Conservation (phyloP, 441 rosid species). For the Oxalis stricta region DNA sequence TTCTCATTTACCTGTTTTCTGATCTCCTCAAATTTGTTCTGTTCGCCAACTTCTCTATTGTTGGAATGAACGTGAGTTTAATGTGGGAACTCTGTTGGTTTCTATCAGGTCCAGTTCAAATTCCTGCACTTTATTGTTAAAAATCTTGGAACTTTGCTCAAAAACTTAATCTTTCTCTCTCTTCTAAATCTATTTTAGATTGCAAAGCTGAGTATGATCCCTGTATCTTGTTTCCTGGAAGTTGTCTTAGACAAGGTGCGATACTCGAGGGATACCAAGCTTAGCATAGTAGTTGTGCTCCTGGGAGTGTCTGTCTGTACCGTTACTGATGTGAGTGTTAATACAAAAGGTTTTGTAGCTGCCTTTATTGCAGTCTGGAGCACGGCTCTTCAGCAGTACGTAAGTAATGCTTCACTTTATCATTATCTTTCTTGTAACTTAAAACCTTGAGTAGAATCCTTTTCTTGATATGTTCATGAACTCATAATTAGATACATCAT, state of each 20-base stretch:
- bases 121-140: not conserved
- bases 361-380: conserved; percentile 89
- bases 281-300: conserved; percentile 79
- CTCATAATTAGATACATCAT: not conserved
- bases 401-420: conserved; percentile 24
- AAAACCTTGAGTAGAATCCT: not conserved
- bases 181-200: conserved; percentile 37
- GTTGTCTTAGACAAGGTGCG: conserved; percentile 80
- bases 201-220: conserved; percentile 96
- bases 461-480: not conserved
- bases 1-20: conserved; percentile 53
- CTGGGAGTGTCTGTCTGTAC: conserved; percentile 95
- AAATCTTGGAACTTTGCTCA: conserved; percentile 6
- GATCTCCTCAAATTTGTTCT: conserved; percentile 75
- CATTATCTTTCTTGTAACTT: not conserved
- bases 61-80: conserved; percentile 95
- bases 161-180: not conserved
- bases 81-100: conserved; percentile 99
- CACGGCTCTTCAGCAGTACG: conserved; percentile 93
- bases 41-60: conserved; percentile 90
- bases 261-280: conserved; percentile 96
- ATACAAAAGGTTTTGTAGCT: conserved; percentile 76
- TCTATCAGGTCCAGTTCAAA: conserved; percentile 58
- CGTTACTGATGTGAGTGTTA: conserved; percentile 95
- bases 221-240: conserved; percentile 89